These are phyloP conservation scores for Phycomyces blakesleeanus DNA, from an alignment of 192 early-diverging fungal genomes.

Conservation along the genomic window DNA sequence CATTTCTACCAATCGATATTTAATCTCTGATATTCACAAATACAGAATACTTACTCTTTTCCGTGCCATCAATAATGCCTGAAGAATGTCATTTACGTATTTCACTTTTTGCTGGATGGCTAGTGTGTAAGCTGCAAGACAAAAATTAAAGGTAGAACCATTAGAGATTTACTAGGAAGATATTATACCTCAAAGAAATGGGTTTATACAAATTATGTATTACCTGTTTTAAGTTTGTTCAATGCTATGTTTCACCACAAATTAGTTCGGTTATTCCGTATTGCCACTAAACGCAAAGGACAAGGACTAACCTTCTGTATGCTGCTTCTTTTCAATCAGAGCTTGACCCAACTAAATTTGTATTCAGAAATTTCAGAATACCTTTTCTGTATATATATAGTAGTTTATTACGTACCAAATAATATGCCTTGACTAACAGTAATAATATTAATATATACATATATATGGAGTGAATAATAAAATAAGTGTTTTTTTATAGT, in stretches of 20 bases:
- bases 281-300: neutral
- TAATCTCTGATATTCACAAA: neutral
- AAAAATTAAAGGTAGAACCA: neutral
- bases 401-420: conserved; percentile 45
- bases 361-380: no score
- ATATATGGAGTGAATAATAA: no score
- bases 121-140: conserved; percentile 53
- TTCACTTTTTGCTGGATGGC: conserved; percentile 51
- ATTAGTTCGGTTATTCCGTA: neutral
- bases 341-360: conserved; percentile 28
- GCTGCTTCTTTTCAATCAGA: conserved; percentile 27
- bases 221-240: conserved; percentile 40
- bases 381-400: neutral
- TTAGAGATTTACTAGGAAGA: neutral
- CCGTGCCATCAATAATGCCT: conserved; percentile 56
- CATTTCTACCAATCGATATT: conserved; percentile 42
- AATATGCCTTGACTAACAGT: conserved; percentile 68
- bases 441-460: no score
- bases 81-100: conserved; percentile 62
- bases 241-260: conserved; percentile 26
- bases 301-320: conserved; percentile 23
- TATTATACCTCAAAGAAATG: no score
- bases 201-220: neutral
- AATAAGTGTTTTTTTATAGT: no score
- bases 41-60: conserved; percentile 32